Base-by-base conservation (phyloP, 441 rosid genomes). In the Gossypium gossypioides region DNA sequence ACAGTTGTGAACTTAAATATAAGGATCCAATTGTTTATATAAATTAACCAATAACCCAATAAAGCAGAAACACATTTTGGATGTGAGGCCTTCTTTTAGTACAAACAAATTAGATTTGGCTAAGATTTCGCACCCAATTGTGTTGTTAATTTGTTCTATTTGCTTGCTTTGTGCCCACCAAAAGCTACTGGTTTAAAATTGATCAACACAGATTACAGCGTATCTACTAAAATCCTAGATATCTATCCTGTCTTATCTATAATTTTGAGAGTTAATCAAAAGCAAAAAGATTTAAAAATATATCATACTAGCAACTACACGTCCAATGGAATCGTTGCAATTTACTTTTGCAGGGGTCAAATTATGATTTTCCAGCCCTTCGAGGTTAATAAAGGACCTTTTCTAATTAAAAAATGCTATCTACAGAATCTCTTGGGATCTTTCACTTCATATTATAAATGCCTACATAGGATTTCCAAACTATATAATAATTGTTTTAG, bases 311-410 rank as follows among this genome's bases (percentile, higher is more conserved):
- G 54, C 54, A 48, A 48, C 3, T 48, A 13, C 1, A 4, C 1
- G 16, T 50, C 18, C 5, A 50, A 50, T 40, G 68, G 50, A 21
- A 4, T 21, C 5, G 4, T n/a, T 44, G 24, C 42, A 6, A 16
- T 52, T 52, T 15, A 52, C 69, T 22, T 52, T 55, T 66, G 50
- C 6, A 15, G 72, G 72, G 71, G 76, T n/a, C 69, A 10, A 10
- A 16, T 37, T 52, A 61, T 42, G 64, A 63, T 40, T 24, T 16
- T 62, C 76, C 76, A 60, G 2, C 82, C 16, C 56, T 78, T 46
- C 52, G 15, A 12, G 52, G 4, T 46, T 10, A 46, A 46, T 13
- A 46, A 13, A 0, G 52, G 32, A 19, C 66, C 72, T 69, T 60
- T 78, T 72, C 56, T 75, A 66, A 15, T 67, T 40, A 2, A 24